Evolutionary conservation across 2,329 filamentous ascomycete genomes (phyloP).

Genomic region (Nigrograna mackinnonii): DNA sequence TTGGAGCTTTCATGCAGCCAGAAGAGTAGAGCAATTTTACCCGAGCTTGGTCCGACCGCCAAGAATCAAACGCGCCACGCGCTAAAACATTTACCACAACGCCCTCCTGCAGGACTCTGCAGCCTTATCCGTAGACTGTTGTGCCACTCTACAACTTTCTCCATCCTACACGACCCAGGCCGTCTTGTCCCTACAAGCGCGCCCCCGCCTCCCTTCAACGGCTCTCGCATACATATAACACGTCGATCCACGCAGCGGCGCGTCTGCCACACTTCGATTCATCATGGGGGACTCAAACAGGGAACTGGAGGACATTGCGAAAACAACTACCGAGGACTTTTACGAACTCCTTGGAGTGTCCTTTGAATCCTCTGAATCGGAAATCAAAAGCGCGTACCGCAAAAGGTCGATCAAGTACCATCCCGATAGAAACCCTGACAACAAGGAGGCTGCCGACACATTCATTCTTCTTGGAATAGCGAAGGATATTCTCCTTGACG

Average conservation of each 20-base stretch:
- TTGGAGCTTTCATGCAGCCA: too few relatives aligned
- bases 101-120: too few relatives aligned
- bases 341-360: conserved; percentile 75
- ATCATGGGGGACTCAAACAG: conserved; percentile 41
- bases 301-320: conserved; percentile 47
- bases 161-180: too few relatives aligned
- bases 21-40: too few relatives aligned
- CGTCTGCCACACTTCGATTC: neutral
- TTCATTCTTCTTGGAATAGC: conserved; percentile 87
- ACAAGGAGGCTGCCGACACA: conserved; percentile 68
- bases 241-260: too few relatives aligned
- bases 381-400: conserved; percentile 82
- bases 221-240: too few relatives aligned
- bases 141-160: too few relatives aligned
- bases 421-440: conserved; percentile 79
- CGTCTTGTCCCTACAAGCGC: too few relatives aligned
- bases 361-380: conserved; percentile 66
- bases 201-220: too few relatives aligned
- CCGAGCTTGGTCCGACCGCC: conserved; percentile 20
- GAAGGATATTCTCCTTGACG: conserved; percentile 78
- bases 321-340: conserved; percentile 61
- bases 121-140: too few relatives aligned
- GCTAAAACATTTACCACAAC: too few relatives aligned
- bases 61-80: conserved; percentile 16
- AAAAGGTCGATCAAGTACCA: conserved; percentile 88